Evolutionary conservation across 345 rosid species (phyloP).

Genomic region (Pugionium dolabratum): DNA sequence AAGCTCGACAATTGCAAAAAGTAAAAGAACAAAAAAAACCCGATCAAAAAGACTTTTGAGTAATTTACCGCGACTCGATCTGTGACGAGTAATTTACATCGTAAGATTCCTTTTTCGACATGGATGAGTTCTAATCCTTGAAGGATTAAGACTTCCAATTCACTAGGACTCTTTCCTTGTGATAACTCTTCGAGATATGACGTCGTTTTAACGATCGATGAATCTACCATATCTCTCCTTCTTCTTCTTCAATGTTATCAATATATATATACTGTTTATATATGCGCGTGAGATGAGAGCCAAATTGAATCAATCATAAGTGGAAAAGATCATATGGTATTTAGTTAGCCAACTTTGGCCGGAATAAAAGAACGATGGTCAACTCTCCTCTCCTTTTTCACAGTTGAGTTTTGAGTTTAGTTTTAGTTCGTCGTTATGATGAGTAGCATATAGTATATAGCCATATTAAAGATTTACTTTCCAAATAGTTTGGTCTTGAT

Average conservation of each 20-base stretch:
- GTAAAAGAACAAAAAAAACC: background rate
- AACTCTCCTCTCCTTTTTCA: too few species aligned
- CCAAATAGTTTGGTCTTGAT: constrained; percentile 14
- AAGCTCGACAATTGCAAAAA: background rate
- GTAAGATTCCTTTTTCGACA: constrained; percentile 40
- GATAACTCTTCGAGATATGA: constrained; percentile 25
- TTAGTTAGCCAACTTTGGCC: too few species aligned
- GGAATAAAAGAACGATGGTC: too few species aligned
- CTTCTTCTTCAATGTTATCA: background rate
- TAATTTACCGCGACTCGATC: constrained; percentile 34
- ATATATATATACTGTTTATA: too few species aligned
- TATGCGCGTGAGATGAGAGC: too few species aligned
- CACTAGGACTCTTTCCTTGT: constrained; percentile 13
- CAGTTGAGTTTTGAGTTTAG: too few species aligned
- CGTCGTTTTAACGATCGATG: constrained; percentile 2
- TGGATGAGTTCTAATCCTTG: constrained; percentile 35
- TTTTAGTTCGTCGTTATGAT: too few species aligned
- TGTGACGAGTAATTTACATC: constrained; percentile 38
- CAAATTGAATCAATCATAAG: too few species aligned
- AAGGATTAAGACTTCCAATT: constrained; percentile 12
- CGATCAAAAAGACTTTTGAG: background rate
- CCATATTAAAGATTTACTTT: constrained; percentile 3
- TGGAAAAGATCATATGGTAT: too few species aligned
- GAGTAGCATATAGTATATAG: too few species aligned
- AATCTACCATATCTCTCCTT: constrained; percentile 12